Percentiles rank a stretch among this genome's conserved stretches.
Conservation (phyloP, 306 rosid genomes). For the Quercus cerris region DNA sequence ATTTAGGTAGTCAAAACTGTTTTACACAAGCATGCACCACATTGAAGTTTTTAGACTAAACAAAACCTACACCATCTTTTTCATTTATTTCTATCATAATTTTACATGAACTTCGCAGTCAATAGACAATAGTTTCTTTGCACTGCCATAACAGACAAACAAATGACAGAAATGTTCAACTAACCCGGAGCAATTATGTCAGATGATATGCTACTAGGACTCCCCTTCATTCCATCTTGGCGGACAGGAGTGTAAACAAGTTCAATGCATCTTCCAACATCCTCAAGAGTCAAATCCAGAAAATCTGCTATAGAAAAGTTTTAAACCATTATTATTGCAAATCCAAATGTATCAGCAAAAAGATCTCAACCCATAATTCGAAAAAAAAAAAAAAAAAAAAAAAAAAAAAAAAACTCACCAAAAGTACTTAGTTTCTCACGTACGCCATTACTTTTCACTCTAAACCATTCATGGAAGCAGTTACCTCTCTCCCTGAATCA, state of each 20-base stretch:
- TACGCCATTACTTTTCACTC: constrained; percentile 48
- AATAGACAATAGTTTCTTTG: not conserved
- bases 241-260: constrained; percentile 81
- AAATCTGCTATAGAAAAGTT: constrained; percentile 46
- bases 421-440: constrained; percentile 53
- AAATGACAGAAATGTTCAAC: constrained; percentile 1
- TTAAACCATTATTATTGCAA: constrained; percentile 15
- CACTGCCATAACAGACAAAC: not conserved
- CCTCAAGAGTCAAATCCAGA: constrained; percentile 78
- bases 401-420: constrained; percentile 42
- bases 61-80: not conserved
- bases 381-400: not conserved
- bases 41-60: not conserved
- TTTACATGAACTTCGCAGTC: not conserved
- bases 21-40: no score
- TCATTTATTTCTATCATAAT: not conserved
- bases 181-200: constrained; percentile 70
- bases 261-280: constrained; percentile 72
- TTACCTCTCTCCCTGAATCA: constrained; percentile 75
- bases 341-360: constrained; percentile 10
- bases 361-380: constrained; percentile 5
- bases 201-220: constrained; percentile 50
- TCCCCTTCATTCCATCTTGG: constrained; percentile 74
- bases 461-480: constrained; percentile 77
- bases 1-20: no score